A percentile compares a stretch with the other conserved stretches of the same genome.
These are phyloP conservation scores for Neocucurbitaria cava DNA, from an alignment of 2,329 filamentous ascomycete genomes.

Conservation along the genomic window DNA sequence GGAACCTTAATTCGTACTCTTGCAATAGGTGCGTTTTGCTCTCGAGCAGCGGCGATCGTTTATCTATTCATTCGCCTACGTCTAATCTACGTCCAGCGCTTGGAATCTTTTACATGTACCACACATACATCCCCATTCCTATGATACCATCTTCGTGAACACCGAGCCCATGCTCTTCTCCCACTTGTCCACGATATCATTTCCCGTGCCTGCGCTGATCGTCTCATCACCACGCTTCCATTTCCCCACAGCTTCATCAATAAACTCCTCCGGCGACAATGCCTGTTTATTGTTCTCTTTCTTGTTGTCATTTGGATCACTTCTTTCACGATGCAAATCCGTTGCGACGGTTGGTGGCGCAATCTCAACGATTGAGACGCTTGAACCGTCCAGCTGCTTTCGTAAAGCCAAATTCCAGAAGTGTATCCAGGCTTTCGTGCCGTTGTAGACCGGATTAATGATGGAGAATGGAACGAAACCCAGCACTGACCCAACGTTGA, in stretches of 20 bases:
- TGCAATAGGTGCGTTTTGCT: too few relatives aligned
- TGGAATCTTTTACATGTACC: too few relatives aligned
- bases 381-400: slow-evolving; percentile 55
- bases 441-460: slow-evolving; percentile 66
- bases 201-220: slow-evolving; percentile 56
- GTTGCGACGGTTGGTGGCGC: slow-evolving; percentile 63
- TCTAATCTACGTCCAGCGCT: too few relatives aligned
- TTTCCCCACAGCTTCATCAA: slow-evolving; percentile 55
- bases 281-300: slow-evolving; percentile 61
- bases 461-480: slow-evolving; percentile 61
- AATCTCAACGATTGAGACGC: slow-evolving; percentile 62
- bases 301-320: slow-evolving; percentile 65
- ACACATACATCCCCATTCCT: too few relatives aligned
- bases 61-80: too few relatives aligned
- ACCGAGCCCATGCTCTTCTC: slow-evolving; percentile 48
- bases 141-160: slow-evolving; percentile 31
- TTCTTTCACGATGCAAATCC: slow-evolving; percentile 62
- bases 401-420: slow-evolving; percentile 64
- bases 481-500: slow-evolving; percentile 63
- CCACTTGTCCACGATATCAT: slow-evolving; percentile 54
- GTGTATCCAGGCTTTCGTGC: slow-evolving; percentile 65
- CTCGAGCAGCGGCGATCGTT: too few relatives aligned
- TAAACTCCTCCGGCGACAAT: slow-evolving; percentile 62
- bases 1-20: too few relatives aligned
- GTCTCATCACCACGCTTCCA: slow-evolving; percentile 58